Evolutionary conservation across 345 rosid species (phyloP), one percentile per base, ranked within the genome.

Genomic region (Aegle marmelos): DNA sequence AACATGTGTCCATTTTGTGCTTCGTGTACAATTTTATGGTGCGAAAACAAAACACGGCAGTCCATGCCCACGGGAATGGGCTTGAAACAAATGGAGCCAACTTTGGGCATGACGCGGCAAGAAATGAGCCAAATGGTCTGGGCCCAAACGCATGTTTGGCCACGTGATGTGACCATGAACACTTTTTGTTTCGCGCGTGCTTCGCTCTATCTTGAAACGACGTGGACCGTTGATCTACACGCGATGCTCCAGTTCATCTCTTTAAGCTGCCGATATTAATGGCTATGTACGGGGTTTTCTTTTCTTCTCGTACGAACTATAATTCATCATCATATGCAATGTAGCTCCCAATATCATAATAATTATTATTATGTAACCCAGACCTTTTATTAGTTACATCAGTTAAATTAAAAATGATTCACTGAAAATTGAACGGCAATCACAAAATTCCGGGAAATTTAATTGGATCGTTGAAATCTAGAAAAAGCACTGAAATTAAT

Each of bases 151-250:
- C 74, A 65, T 31, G 74, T 17, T 13, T 58, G 30, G 68, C 57
- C 75, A 79, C 64, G 71, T 60, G 70, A 59, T 48, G 30, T 34
- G 53, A 41, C 48, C 73, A 6, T 30, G 45, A 24, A 48, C 75
- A 30, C 70, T 70, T 31, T 16, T 53, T 16, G 71, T 27, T 63
- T 54, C n/a, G 28, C 27, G 28, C 68, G 37, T 48, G 73, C 62
- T 31, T 13, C 41, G 27, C 66, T 27, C 57, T n/a, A 3, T 8
- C 7, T 10, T 36, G 58, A 21, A 37, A 57, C 39, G 70, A 74
- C 78, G 75, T 74, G 82, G 75, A 74, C 70, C 48, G 64, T 74
- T 6, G 13, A 30, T 68, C 71, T 3, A 72, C 81, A 72, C 45
- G 8, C 16, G 70, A 41, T 68, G 30, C 8, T 19, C 9, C 16